phyloP scores from a whole-genome alignment of 176 grass and related monocot genomes.

The Panicum miliaceum region DNA sequence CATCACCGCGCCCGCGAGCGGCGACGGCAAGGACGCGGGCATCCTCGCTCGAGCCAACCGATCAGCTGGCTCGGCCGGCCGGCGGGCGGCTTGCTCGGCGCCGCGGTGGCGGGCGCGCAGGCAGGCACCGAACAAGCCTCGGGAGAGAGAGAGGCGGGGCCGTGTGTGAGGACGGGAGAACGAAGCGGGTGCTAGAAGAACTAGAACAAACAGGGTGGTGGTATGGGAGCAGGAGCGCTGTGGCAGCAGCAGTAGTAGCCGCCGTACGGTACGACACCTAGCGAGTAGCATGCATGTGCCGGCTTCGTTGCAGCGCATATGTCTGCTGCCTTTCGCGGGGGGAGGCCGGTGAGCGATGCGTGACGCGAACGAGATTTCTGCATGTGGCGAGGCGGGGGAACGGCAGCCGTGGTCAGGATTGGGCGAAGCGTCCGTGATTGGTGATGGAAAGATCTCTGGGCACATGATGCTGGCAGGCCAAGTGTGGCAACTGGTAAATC shows the following conservation, averaged over 20 bases:
- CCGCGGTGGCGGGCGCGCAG: neutral
- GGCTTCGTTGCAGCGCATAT: neutral
- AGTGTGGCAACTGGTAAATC: neutral
- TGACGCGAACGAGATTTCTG: slow-evolving; percentile 30
- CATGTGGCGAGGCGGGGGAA: neutral
- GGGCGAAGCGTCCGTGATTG: slow-evolving; percentile 12
- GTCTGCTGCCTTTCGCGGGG: neutral
- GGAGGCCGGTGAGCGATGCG: neutral
- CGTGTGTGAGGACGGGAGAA: neutral
- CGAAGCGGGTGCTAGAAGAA: neutral
- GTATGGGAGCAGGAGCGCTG: neutral
- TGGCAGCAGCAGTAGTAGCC: neutral
- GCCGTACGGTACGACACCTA: slow-evolving; percentile 35
- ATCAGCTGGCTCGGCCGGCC: neutral
- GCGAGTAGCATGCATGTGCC: slow-evolving; percentile 36
- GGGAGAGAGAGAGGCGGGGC: neutral
- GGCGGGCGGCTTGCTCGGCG: neutral
- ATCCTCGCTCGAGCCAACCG: neutral
- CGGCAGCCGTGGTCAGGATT: neutral
- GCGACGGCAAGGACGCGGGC: neutral
- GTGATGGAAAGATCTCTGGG: neutral
- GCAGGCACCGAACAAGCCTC: neutral
- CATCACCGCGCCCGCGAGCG: neutral
- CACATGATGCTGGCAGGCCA: neutral
- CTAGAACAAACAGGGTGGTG: neutral